These are phyloP conservation scores for Ustilago xerochloae DNA, from an alignment of 1,284 basidiomycete genomes.

Conservation along the genomic window DNA sequence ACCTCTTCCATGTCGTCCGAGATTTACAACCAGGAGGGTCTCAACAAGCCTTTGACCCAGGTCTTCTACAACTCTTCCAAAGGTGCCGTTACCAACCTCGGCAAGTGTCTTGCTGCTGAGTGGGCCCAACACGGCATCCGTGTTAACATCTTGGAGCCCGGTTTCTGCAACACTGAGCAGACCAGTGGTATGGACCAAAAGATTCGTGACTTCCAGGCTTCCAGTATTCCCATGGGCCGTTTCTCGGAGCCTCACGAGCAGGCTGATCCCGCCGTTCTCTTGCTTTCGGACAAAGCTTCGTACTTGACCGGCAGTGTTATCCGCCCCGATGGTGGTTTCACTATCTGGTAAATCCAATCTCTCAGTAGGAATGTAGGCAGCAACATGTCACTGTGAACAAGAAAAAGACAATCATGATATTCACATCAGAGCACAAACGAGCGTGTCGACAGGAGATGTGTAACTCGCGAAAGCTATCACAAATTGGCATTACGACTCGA, in stretches of 20 bases:
- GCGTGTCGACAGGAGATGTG: too few relatives aligned
- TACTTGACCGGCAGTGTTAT: conserved; percentile 63
- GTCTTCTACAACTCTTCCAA: conserved; percentile 68
- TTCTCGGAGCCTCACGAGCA: conserved; percentile 68
- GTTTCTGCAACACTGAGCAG: conserved; percentile 68
- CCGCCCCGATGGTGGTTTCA: conserved; percentile 66
- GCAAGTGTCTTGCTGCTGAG: conserved; percentile 68
- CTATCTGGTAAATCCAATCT: conserved; percentile 55
- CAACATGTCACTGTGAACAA: neutral
- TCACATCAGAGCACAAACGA: neutral
- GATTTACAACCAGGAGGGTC: conserved; percentile 67
- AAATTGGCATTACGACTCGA: too few relatives aligned
- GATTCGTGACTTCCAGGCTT: conserved; percentile 67
- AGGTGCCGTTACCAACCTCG: conserved; percentile 68
- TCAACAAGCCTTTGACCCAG: conserved; percentile 65
- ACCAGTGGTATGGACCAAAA: conserved; percentile 66
- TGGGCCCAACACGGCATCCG: conserved; percentile 66
- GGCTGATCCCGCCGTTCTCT: conserved; percentile 62
- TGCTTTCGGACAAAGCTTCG: conserved; percentile 64
- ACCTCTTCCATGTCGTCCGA: conserved; percentile 67
- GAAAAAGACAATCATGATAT: neutral
- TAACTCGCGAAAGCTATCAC: too few relatives aligned
- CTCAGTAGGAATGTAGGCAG: neutral
- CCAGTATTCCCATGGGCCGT: conserved; percentile 62
- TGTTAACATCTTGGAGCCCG: conserved; percentile 67